These are phyloP conservation scores for Cucurbitaria berberidis DNA, from an alignment of 2,329 filamentous ascomycete species.

Conservation along the genomic window DNA sequence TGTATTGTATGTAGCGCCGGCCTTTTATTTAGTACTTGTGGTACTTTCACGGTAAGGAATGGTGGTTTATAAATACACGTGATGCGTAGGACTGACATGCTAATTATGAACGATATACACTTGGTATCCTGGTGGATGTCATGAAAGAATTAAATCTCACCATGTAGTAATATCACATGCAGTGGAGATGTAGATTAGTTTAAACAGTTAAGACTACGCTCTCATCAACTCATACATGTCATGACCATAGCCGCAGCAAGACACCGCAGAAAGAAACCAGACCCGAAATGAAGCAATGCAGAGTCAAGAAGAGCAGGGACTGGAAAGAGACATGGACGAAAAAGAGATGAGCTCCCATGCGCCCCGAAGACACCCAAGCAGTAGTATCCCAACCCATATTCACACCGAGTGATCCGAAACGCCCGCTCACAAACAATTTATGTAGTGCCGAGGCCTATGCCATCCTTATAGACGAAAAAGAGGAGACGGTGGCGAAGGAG, in stretches of 20 bases:
- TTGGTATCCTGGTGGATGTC: too few relatives aligned
- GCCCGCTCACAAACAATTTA: conserved; percentile 29
- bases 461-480: conserved; percentile 20
- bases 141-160: too few relatives aligned
- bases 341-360: conserved; percentile 22
- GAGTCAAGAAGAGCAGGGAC: conserved; percentile 13
- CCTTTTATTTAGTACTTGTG: too few relatives aligned
- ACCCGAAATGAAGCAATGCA: conserved; percentile 23
- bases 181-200: not conserved
- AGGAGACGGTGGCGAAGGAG: conserved; percentile 17
- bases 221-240: conserved; percentile 37
- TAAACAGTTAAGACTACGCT: conserved; percentile 24
- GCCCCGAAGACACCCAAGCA: conserved; percentile 21
- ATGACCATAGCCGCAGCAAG: conserved; percentile 27
- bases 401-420: conserved; percentile 27
- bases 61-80: too few relatives aligned
- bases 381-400: conserved; percentile 20
- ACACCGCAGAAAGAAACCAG: conserved; percentile 27
- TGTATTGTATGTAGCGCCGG: too few relatives aligned
- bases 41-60: too few relatives aligned
- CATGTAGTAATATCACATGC: not conserved
- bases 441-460: conserved; percentile 15
- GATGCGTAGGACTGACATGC: too few relatives aligned
- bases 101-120: too few relatives aligned
- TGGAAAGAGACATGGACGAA: conserved; percentile 15